A percentile compares a stretch with the other conserved stretches of the same genome.
Conservation (phyloP, 108 stramenopile species). For the Nannochloropsis gaditana region DNA sequence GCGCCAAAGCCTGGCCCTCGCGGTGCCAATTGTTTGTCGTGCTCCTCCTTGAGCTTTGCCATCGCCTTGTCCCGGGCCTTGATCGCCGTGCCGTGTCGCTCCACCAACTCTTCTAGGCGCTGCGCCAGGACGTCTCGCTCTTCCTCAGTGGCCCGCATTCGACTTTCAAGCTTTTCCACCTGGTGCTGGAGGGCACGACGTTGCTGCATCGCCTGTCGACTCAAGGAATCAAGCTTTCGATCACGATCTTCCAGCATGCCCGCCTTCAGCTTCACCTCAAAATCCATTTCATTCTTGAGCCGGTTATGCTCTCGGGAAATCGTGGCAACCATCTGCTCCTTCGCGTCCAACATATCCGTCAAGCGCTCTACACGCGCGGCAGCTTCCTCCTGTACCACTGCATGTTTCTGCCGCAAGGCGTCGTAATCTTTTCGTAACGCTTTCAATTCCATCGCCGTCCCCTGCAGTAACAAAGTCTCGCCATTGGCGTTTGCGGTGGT, state of each 20-base stretch:
- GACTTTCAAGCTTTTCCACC: background rate
- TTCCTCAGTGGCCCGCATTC: conserved; percentile 13
- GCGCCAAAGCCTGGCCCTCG: background rate
- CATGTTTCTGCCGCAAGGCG: background rate
- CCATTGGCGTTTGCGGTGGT: background rate
- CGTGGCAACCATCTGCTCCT: background rate
- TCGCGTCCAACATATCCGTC: background rate
- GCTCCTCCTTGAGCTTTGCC: background rate
- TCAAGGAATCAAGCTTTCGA: background rate
- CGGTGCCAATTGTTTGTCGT: background rate
- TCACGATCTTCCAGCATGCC: background rate
- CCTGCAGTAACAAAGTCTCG: background rate
- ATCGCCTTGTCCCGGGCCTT: background rate
- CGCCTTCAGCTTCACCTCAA: background rate
- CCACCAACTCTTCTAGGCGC: conserved; percentile 13
- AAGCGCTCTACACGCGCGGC: background rate
- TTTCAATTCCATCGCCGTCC: conserved; percentile 16
- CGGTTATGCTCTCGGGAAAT: background rate
- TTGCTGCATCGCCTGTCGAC: conserved; percentile 9
- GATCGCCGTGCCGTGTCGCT: background rate
- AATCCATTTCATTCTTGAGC: conserved; percentile 11
- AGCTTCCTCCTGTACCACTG: background rate
- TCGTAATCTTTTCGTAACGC: background rate
- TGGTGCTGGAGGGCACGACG: background rate
- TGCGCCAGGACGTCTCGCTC: background rate